These are phyloP conservation scores for Colletotrichum sublineola DNA, from an alignment of 2,329 filamentous ascomycete species.

Conservation along the genomic window DNA sequence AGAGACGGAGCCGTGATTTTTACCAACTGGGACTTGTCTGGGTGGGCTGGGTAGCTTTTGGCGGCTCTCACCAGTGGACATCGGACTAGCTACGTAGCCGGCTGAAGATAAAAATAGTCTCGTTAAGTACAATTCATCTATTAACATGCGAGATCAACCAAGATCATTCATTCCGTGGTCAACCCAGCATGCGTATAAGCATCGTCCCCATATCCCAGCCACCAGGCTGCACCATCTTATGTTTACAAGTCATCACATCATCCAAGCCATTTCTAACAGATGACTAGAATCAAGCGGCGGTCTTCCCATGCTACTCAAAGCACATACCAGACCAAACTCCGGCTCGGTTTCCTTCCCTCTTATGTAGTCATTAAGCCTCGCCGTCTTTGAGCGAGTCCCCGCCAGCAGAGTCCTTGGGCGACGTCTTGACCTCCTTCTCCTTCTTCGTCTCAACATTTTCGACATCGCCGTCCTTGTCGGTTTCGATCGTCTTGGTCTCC, in stretches of 20 bases:
- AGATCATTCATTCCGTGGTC: background rate
- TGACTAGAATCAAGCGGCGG: background rate
- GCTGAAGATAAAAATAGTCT: background rate
- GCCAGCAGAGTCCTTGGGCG: conserved; percentile 42
- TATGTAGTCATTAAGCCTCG: conserved; percentile 3
- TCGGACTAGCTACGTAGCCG: too few species aligned
- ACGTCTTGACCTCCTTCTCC: conserved; percentile 46
- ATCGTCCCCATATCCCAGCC: background rate
- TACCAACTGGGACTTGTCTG: too few species aligned
- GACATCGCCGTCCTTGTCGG: background rate
- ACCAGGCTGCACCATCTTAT: conserved; percentile 10
- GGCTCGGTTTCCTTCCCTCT: background rate
- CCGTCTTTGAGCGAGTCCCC: conserved; percentile 36
- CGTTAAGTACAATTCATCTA: background rate
- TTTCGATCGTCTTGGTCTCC: conserved; percentile 41
- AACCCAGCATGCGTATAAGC: conserved; percentile 2
- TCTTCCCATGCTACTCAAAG: background rate
- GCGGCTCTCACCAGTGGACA: background rate
- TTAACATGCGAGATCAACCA: background rate
- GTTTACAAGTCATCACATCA: conserved; percentile 17
- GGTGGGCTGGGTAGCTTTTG: too few species aligned
- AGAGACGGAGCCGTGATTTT: background rate
- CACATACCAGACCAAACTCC: conserved; percentile 11
- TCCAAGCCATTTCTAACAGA: conserved; percentile 14
- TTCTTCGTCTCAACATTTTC: conserved; percentile 43